Base-by-base conservation (phyloP, 192 early-diverging fungal genomes). In the Backusella sp. region DNA sequence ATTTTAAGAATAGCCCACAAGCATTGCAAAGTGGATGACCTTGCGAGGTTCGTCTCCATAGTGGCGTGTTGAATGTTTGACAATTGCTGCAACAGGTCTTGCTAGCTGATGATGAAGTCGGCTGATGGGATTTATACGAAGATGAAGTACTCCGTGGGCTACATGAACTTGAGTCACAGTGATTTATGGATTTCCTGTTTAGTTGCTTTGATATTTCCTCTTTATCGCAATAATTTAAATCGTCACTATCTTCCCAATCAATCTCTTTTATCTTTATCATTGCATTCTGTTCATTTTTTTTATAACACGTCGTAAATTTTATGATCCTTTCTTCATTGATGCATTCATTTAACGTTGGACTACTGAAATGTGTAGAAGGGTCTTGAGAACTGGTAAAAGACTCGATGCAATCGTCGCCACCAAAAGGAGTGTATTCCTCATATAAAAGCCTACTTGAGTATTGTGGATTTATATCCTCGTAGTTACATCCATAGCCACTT, bases 1-100 rank as follows among this genome's bases (percentile, higher is more conserved):
- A 88, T 81, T 97, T 98, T 76, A 88, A 90, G 83, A 92, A 98
- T 69, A 98, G 84, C 0, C 96, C 97, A 81, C 97, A 98, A 0
- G 96, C 96, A 69, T 98, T 98, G 80, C 97, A 98, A 11, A 98
- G 88, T 11, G 94, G 87, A 49, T 91, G 89, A 26, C 96, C 97
- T 28, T 89, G 82, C 12, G 89, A 84, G 80, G 93, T 89, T 12
- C 95, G 84, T 6, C 97, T 87, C 97, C 97, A 98, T 37, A 98
- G 82, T 6, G 94, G 90, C 17, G 97, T 98, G 30, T 89, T 90
- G 15, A 86, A 92, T 4, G 94, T 96, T 17, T 78, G 56, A 83
- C 97, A 98, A 85, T 98, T 96, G 39, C 78, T 85, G 79, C 95
- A 97, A 17, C 26, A 15, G 1, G 70, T 80, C 1, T 12, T 62